Percentiles rank a stretch among this genome's conserved stretches.
Conservation (phyloP, 2,329 filamentous ascomycete species). For the Ascochyta fabae region DNA sequence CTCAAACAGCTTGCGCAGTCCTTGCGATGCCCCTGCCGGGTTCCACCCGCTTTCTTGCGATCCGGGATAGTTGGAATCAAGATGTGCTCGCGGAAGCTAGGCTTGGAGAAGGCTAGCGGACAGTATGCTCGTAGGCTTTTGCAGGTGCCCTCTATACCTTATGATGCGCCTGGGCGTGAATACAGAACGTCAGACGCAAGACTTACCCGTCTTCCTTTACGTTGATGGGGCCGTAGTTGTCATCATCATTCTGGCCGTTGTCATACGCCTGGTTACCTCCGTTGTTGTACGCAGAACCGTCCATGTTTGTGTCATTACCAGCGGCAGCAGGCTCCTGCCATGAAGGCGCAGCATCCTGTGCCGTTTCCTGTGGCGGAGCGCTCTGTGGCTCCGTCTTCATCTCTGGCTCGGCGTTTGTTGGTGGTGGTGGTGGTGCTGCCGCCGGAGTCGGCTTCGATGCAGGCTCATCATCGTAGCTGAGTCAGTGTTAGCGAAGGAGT, state of each 20-base stretch:
- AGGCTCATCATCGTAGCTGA: constrained; percentile 51
- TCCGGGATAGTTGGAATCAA: not conserved
- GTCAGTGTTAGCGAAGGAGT: constrained; percentile 28
- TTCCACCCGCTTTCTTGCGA: constrained; percentile 6
- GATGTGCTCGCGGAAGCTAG: not conserved
- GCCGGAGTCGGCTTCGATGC: constrained; percentile 38
- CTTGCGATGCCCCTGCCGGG: not conserved
- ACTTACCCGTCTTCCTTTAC: constrained; percentile 95
- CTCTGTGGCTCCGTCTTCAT: constrained; percentile 25
- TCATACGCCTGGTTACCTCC: constrained; percentile 42
- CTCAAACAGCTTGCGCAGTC: constrained; percentile 3
- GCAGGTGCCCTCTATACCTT: constrained; percentile 24
- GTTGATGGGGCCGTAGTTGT: constrained; percentile 63
- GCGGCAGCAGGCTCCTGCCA: constrained; percentile 28
- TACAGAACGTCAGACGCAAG: constrained; percentile 18
- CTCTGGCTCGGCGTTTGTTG: constrained; percentile 30
- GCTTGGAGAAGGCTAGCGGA: not conserved
- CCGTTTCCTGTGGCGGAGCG: constrained; percentile 25
- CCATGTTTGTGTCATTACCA: constrained; percentile 41
- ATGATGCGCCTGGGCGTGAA: constrained; percentile 30
- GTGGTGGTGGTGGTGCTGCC: constrained; percentile 26
- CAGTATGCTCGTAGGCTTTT: not conserved
- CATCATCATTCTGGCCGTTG: constrained; percentile 44
- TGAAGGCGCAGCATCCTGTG: constrained; percentile 24
- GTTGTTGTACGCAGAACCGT: constrained; percentile 36